These are phyloP conservation scores for Blastomyces parvus DNA, from an alignment of 2,329 filamentous ascomycete species.

Conservation along the genomic window DNA sequence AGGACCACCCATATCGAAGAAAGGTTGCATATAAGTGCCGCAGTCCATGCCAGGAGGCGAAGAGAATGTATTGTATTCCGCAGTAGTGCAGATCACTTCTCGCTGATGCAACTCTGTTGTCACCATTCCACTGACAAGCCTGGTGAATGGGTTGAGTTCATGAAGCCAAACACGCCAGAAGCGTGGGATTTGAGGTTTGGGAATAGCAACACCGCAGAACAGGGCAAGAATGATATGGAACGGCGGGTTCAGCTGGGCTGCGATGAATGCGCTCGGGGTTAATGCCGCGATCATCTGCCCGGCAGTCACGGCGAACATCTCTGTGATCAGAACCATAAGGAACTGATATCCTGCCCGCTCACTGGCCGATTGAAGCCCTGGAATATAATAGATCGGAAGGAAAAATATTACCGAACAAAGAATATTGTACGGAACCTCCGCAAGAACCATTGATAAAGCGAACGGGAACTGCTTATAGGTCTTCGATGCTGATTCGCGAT, in stretches of 20 bases:
- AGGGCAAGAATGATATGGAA: slow-evolving; percentile 62
- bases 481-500: slow-evolving; percentile 75
- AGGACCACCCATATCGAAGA: slow-evolving; percentile 36
- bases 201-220: slow-evolving; percentile 48
- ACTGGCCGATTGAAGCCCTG: slow-evolving; percentile 56
- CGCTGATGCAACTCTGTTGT: slow-evolving; percentile 27
- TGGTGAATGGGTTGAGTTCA: slow-evolving; percentile 56
- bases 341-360: slow-evolving; percentile 75
- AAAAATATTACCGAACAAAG: slow-evolving; percentile 74
- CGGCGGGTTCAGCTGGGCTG: slow-evolving; percentile 63
- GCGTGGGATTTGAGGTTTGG: slow-evolving; percentile 49
- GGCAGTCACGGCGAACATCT: slow-evolving; percentile 73
- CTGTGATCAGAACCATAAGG: slow-evolving; percentile 72
- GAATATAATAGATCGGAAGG: slow-evolving; percentile 75
- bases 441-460: slow-evolving; percentile 64
- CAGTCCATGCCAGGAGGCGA: slow-evolving; percentile 57
- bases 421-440: slow-evolving; percentile 75
- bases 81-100: slow-evolving; percentile 24
- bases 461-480: slow-evolving; percentile 79
- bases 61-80: slow-evolving; percentile 27
- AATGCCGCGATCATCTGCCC: slow-evolving; percentile 67
- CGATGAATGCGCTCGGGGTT: slow-evolving; percentile 62
- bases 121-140: slow-evolving; percentile 39
- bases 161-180: slow-evolving; percentile 82
- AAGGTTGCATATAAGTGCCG: slow-evolving; percentile 38